Conservation (phyloP, 306 rosid species). For the Casuarina glauca region DNA sequence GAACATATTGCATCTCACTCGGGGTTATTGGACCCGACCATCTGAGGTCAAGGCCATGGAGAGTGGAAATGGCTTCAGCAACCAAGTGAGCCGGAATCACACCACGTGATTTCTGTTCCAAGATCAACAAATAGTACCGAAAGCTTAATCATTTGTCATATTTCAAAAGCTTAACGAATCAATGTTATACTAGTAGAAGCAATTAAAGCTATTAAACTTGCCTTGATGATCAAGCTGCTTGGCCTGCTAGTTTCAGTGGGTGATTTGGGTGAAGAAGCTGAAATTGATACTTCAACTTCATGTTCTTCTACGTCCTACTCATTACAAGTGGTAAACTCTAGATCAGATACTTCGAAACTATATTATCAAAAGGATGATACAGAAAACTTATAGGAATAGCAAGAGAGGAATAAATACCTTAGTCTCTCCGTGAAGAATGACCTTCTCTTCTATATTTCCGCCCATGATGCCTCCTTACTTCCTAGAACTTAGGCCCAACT, state of each 20-base stretch:
- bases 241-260: slow-evolving; percentile 59
- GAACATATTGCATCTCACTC: slow-evolving; percentile 74
- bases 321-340: not conserved
- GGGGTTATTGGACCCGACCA: slow-evolving; percentile 96
- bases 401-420: slow-evolving; percentile 38
- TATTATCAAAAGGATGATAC: not conserved
- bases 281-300: slow-evolving; percentile 35
- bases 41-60: slow-evolving; percentile 68
- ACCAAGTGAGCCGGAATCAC: slow-evolving; percentile 72
- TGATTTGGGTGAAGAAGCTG: slow-evolving; percentile 45
- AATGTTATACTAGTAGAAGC: not conserved
- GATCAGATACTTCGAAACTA: slow-evolving; percentile 2
- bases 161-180: not conserved
- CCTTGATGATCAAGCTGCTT: slow-evolving; percentile 86
- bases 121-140: slow-evolving; percentile 9
- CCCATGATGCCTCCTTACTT: slow-evolving; percentile 35
- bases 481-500: not conserved
- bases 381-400: not conserved
- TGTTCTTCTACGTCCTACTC: slow-evolving; percentile 24
- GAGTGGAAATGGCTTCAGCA: slow-evolving; percentile 78
- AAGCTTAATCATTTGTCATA: not conserved
- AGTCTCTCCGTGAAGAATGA: slow-evolving; percentile 42
- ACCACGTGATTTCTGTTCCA: slow-evolving; percentile 52
- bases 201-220: slow-evolving; percentile 17
- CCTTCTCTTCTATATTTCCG: slow-evolving; percentile 53